Base-by-base conservation (phyloP, 1,284 basidiomycete genomes). In the Pseudozyma thailandica region DNA sequence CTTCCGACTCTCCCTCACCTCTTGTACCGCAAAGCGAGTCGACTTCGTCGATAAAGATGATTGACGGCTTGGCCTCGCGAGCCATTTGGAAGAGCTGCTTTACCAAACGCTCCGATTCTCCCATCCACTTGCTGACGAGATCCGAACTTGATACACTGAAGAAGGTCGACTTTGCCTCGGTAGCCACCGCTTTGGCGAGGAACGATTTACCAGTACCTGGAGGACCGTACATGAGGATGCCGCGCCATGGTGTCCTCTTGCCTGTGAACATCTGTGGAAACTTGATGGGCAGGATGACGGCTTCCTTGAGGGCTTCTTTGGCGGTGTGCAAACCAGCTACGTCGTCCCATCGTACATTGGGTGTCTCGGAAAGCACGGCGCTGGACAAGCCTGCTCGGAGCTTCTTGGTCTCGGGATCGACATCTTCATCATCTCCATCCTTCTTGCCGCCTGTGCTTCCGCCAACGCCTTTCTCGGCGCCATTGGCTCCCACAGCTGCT, bases 11-110 rank as follows among this genome's bases (percentile, higher is more conserved):
- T 27, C 92, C 92, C 83, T 98, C 95, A 64, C 92, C 94, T 82
- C 95, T 88, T 23, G 94, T 92, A 1, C 96, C 94, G 15, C 94
- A 93, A 51, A 98, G 86, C 16, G 94, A 97, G 84, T 98, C 95
- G 42, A 98, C 93, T 83, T 98, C 95, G 83, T 98, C 95, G 80
- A 98, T 93, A 83, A 98, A 98, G 83, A 98, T 98, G 84, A 98
- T 98, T 4, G 94, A 90, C 2, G 95, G 95, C 83, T 98, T 98
- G 71, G 90, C 89, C 84, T 98, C 95, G 63, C 95, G 89, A 1
- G 95, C 96, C 88, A 98, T 92, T 74, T 92, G 89, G 82, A 98
- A 98, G 37, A 98, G 87, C 83, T 98, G 93, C 84, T 94, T 95
- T 49, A 98, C 95, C 66, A 98, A 87, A 78, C 94, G 87, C 85